Conservation (phyloP, 176 grass and related monocot genomes). For the Avena insularis region DNA sequence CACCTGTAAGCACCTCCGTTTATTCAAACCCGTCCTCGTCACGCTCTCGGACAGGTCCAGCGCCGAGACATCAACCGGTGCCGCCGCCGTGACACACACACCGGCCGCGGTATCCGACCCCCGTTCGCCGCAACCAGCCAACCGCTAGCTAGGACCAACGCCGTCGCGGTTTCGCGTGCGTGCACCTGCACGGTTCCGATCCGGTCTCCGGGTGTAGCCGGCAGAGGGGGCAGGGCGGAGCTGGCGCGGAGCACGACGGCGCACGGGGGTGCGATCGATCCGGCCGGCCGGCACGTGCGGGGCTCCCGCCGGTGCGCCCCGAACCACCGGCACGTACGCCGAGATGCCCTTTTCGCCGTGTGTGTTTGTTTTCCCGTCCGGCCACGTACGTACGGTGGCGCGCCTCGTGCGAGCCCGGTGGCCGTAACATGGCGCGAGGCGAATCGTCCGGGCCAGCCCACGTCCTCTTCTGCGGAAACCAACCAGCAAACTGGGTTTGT, state of each 20-base stretch:
- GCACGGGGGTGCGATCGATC: constrained; percentile 5
- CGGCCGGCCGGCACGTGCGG: constrained; percentile 29
- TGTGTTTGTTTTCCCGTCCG: constrained; percentile 6
- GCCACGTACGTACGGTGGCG: neutral
- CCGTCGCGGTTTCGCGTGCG: neutral
- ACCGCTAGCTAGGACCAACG: too few species aligned
- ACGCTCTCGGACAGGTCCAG: neutral
- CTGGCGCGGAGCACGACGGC: neutral
- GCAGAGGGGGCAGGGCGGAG: constrained; percentile 20
- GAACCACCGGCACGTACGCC: constrained; percentile 39
- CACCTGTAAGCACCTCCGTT: neutral
- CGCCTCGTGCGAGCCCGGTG: neutral
- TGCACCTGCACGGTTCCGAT: neutral
- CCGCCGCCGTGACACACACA: neutral
- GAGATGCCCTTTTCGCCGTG: constrained; percentile 29
- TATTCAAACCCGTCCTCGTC: neutral
- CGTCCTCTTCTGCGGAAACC: too few species aligned
- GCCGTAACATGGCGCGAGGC: constrained; percentile 24
- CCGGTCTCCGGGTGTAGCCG: constrained; percentile 26
- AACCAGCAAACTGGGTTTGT: too few species aligned
- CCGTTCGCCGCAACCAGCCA: neutral
- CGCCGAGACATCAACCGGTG: neutral
- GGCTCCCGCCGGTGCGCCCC: constrained; percentile 34
- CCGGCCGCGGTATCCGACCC: neutral
- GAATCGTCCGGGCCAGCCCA: neutral